These are phyloP conservation scores for Termitomyces eurrhizus DNA, from an alignment of 768 basidiomycete genomes.

Conservation along the genomic window DNA sequence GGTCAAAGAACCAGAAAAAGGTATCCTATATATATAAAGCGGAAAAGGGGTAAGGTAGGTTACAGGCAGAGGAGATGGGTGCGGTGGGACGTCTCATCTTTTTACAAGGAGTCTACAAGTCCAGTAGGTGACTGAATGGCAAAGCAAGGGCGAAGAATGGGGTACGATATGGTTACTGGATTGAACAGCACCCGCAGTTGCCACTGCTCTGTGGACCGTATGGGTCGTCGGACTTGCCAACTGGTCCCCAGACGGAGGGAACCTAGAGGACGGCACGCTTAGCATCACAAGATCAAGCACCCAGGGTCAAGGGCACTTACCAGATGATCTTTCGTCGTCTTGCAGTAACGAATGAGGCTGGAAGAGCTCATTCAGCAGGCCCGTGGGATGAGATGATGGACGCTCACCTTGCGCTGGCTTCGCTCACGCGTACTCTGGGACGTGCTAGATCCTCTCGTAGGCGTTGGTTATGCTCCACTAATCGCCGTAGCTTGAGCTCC, in stretches of 20 bases:
- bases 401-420: slow-evolving; percentile 83
- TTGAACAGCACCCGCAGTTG: slow-evolving; percentile 50
- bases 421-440: slow-evolving; percentile 86
- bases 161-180: slow-evolving; percentile 42
- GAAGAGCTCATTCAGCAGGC: slow-evolving; percentile 8
- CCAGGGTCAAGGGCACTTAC: slow-evolving; percentile 22
- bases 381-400: not conserved
- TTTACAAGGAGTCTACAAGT: slow-evolving; percentile 20
- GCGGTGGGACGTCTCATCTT: slow-evolving; percentile 11
- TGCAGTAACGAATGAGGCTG: slow-evolving; percentile 93
- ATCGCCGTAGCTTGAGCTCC: slow-evolving; percentile 91
- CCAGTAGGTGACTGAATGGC: slow-evolving; percentile 9
- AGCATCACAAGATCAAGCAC: not conserved
- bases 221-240: slow-evolving; percentile 90
- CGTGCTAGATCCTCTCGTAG: slow-evolving; percentile 87
- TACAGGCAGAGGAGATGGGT: slow-evolving; percentile 12
- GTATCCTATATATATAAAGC: slow-evolving; percentile 5
- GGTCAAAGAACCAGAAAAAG: slow-evolving; percentile 11
- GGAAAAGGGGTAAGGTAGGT: slow-evolving; percentile 5
- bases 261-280: slow-evolving; percentile 45
- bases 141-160: not conserved
- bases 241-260: slow-evolving; percentile 95
- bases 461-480: slow-evolving; percentile 93
- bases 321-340: slow-evolving; percentile 84
- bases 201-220: slow-evolving; percentile 68